Evolutionary conservation across 176 grass and related monocot genomes (phyloP).

Genomic region (Aegilops speltoides): DNA sequence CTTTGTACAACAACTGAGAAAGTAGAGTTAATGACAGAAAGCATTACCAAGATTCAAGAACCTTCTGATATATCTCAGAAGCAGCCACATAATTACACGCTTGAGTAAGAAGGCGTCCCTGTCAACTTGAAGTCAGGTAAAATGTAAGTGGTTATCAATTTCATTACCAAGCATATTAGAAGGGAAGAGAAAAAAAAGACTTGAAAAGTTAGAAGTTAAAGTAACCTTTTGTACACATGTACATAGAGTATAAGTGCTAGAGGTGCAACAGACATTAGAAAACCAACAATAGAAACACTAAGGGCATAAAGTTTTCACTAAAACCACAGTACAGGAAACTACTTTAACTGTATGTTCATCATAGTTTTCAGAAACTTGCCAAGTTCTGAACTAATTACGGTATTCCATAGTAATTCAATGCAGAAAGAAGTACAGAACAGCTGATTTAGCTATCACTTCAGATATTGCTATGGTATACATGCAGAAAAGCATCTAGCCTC

Average conservation of each 20-base stretch:
- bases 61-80: slow-evolving; percentile 74
- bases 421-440: not conserved
- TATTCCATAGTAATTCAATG: not conserved
- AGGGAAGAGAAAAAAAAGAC: not conserved
- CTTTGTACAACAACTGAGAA: slow-evolving; percentile 15
- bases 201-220: not conserved
- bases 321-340: not conserved
- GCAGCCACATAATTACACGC: slow-evolving; percentile 68
- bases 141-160: slow-evolving; percentile 49
- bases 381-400: not conserved
- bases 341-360: not conserved
- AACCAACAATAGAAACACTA: not conserved
- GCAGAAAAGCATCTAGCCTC: not conserved
- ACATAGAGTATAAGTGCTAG: not conserved
- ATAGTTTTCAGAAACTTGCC: not conserved
- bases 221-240: not conserved
- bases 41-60: slow-evolving; percentile 82
- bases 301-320: not conserved
- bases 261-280: not conserved
- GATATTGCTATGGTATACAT: not conserved
- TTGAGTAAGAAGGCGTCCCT: slow-evolving; percentile 89
- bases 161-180: slow-evolving; percentile 1
- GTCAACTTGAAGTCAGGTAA: slow-evolving; percentile 88
- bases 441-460: not conserved
- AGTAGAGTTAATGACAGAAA: slow-evolving; percentile 3